phyloP scores from a whole-genome alignment of 2,329 filamentous ascomycete species.

The Fusarium virguliforme region DNA sequence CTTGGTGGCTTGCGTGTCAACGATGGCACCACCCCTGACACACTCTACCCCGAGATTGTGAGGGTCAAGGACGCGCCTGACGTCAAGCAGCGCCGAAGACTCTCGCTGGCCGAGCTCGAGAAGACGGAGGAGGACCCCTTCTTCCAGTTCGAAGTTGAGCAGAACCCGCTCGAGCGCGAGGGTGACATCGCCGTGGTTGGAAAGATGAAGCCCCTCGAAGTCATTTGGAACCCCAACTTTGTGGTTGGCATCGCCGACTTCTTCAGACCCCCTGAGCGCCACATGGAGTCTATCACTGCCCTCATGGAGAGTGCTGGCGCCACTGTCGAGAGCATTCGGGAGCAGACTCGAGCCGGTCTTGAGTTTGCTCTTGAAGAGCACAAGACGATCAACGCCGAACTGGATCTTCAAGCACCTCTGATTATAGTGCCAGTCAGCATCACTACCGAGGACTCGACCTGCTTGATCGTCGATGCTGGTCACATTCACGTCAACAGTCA shows the following conservation, averaged over 20 bases:
- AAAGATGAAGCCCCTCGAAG: constrained; percentile 94
- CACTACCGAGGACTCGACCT: constrained; percentile 83
- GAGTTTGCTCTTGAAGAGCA: constrained; percentile 98
- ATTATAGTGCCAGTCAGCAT: constrained; percentile 98
- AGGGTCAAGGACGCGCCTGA: constrained; percentile 89
- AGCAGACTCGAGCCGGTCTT: constrained; percentile 94
- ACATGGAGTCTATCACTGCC: constrained; percentile 98
- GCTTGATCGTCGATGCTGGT: constrained; percentile 95
- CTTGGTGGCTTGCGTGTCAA: constrained; percentile 95
- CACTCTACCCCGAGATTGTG: constrained; percentile 94
- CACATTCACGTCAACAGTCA: constrained; percentile 96
- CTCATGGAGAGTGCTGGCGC: constrained; percentile 96
- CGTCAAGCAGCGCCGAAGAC: constrained; percentile 61
- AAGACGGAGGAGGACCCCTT: constrained; percentile 77
- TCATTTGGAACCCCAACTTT: constrained; percentile 97
- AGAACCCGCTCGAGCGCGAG: constrained; percentile 93
- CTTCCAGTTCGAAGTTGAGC: constrained; percentile 93
- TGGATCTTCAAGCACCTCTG: constrained; percentile 94
- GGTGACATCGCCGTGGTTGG: constrained; percentile 92
- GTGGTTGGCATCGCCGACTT: constrained; percentile 93
- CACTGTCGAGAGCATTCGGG: constrained; percentile 93
- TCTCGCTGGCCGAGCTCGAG: constrained; percentile 71
- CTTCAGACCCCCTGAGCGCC: constrained; percentile 94
- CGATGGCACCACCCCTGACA: constrained; percentile 93
- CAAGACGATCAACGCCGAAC: constrained; percentile 96